Evolutionary conservation across 2,329 filamentous ascomycete genomes (phyloP), one percentile per base, ranked within the genome.

Genomic region (Fusarium coffeatum): DNA sequence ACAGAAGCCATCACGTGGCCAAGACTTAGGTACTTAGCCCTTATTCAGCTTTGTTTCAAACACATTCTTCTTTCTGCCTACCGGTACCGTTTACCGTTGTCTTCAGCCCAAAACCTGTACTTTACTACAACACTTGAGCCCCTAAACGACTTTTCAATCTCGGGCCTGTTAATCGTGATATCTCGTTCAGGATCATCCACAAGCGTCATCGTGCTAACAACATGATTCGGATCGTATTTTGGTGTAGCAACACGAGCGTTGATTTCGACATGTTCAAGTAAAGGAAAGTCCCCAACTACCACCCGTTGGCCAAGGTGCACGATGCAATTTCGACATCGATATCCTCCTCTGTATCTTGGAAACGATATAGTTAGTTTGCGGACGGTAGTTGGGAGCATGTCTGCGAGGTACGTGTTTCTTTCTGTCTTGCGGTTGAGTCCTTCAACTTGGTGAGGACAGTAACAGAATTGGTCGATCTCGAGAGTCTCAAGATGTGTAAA

Each of bases 351-450:
- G 34, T 37, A 37, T 37, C 18, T 37, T 12, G 10, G 18, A 7
- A 37, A 22, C 2, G 20, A 22, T 8, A 48, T 18, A 20, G 3
- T 30, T 1, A 48, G 11, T 0, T 18, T 16, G 25, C 4, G 10
- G 4, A 48, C 27, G 2, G 46, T 30, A 8, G 7, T 22, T 8
- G 27, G 46, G 16, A 48, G 27, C 2, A 48, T 8, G 2, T 48
- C 27, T 2, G 27, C 9, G 2, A 48, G 46, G n/a, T 48, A 18
- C 12, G 46, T 22, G 8, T 9, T 5, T 30, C 6, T 30, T 3
- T 11, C 4, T 11, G 2, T 10, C 5, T 16, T 6, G 6, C 7
- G 5, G 4, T 8, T 12, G 1, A 2, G 8, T 8, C 4, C 7
- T 1, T 3, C 18, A 2, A 5, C 4, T 20, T 22, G n/a, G n/a